Conservation (phyloP, 495 filamentous ascomycete genomes). For the Hypoxylon lenormandii region DNA sequence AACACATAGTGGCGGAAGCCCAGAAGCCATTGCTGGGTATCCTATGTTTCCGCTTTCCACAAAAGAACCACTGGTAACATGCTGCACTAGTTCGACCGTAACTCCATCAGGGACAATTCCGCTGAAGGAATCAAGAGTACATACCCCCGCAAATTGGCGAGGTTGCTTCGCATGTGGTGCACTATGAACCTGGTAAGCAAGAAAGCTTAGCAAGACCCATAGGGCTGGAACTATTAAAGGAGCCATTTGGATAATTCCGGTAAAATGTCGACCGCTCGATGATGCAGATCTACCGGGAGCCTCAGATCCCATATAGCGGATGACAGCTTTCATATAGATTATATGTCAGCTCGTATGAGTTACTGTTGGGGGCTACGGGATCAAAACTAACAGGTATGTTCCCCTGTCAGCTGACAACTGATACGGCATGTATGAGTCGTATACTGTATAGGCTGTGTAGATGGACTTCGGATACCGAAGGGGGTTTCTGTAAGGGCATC, state of each 20-base stretch:
- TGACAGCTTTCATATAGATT: constrained; percentile 7
- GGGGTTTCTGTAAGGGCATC: background rate
- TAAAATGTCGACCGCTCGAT: constrained; percentile 8
- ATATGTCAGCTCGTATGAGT: constrained; percentile 9
- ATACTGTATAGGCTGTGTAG: background rate
- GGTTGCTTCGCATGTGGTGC: constrained; percentile 29
- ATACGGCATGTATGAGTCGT: constrained; percentile 1
- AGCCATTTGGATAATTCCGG: constrained; percentile 40
- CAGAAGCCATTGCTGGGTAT: constrained; percentile 57
- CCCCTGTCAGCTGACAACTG: constrained; percentile 17
- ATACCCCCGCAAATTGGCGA: constrained; percentile 41
- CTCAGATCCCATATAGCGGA: constrained; percentile 5
- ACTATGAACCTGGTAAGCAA: constrained; percentile 24
- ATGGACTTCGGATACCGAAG: too few species aligned
- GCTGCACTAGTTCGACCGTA: constrained; percentile 33
- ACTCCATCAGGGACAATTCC: constrained; percentile 36
- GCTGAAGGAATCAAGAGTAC: constrained; percentile 39
- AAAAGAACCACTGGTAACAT: constrained; percentile 48
- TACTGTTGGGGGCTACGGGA: too few species aligned
- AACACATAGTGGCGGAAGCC: constrained; percentile 62
- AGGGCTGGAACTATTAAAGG: constrained; percentile 10
- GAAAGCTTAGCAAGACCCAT: constrained; percentile 30
- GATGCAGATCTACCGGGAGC: constrained; percentile 4
- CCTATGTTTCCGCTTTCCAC: constrained; percentile 50
- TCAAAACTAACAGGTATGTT: background rate